Percentiles rank a stretch among this genome's conserved stretches.
Evolutionary conservation across 176 grass and related monocot species (phyloP).

Genomic region (Lolium rigidum): DNA sequence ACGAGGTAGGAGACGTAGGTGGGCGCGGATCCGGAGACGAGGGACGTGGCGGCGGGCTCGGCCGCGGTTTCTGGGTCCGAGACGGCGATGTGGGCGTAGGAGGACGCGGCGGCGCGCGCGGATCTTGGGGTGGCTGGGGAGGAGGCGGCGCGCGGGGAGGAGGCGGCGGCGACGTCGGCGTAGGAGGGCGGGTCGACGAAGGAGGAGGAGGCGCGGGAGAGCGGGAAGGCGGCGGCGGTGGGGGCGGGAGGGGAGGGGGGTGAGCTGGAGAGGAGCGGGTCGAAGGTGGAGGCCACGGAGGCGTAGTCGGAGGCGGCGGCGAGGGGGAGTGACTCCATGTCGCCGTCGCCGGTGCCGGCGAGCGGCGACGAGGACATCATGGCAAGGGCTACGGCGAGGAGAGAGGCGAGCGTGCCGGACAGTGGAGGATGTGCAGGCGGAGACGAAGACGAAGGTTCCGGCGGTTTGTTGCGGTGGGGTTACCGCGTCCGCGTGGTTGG

Average conservation of each 20-base stretch:
- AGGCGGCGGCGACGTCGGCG: constrained; percentile 76
- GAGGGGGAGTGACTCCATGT: constrained; percentile 79
- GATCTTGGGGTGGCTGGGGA: constrained; percentile 67
- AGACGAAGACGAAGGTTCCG: background rate
- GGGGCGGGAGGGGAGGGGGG: constrained; percentile 42
- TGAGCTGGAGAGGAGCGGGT: constrained; percentile 47
- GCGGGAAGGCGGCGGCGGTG: constrained; percentile 33
- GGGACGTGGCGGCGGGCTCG: constrained; percentile 65
- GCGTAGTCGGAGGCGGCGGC: constrained; percentile 53
- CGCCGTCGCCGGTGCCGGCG: constrained; percentile 45
- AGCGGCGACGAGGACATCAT: constrained; percentile 37
- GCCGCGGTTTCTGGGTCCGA: constrained; percentile 76
- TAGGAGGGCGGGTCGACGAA: constrained; percentile 96
- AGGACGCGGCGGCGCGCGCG: constrained; percentile 47
- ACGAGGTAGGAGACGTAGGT: constrained; percentile 91
- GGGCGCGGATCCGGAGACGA: constrained; percentile 66
- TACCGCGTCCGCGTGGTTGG: constrained; percentile 21
- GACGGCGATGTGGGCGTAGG: constrained; percentile 74
- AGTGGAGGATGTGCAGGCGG: constrained; percentile 9
- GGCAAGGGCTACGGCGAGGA: background rate
- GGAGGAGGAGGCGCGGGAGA: constrained; percentile 62
- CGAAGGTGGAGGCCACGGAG: constrained; percentile 50
- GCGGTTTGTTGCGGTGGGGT: constrained; percentile 32
- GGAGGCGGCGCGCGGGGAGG: constrained; percentile 52
- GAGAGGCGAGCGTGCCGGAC: background rate